A percentile compares a stretch with the other conserved stretches of the same genome.
Evolutionary conservation across 345 rosid genomes (phyloP).

Genomic region (Aquilaria sinensis): DNA sequence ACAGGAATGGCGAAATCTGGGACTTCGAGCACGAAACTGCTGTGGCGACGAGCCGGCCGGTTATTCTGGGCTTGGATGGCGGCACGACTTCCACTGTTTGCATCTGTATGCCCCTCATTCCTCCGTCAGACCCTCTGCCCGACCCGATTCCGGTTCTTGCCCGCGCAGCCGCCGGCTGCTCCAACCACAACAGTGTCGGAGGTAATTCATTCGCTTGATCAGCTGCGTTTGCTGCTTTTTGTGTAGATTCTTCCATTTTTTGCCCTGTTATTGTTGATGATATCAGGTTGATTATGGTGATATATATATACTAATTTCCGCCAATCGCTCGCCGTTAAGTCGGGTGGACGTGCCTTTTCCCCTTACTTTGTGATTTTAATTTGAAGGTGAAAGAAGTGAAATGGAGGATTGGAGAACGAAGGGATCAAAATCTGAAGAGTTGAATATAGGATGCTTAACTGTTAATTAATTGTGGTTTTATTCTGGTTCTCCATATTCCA

Average conservation of each 20-base stretch:
- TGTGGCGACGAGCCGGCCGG: constrained; percentile 17
- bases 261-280: not conserved
- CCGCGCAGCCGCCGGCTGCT: constrained; percentile 64
- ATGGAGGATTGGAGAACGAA: no score
- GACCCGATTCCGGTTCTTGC: constrained; percentile 58
- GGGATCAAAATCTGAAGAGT: no score
- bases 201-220: constrained; percentile 23
- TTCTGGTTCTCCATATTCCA: no score
- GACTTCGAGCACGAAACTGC: constrained; percentile 46
- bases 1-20: constrained; percentile 62
- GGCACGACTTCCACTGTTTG: constrained; percentile 78
- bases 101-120: constrained; percentile 50
- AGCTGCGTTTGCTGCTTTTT: not conserved
- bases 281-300: not conserved
- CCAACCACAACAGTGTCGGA: constrained; percentile 70
- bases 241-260: not conserved
- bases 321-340: no score
- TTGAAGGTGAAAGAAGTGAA: no score
- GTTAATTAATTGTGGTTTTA: no score
- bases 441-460: no score
- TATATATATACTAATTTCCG: no score
- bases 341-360: no score
- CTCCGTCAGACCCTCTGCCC: constrained; percentile 27
- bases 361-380: no score
- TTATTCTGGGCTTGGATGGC: constrained; percentile 65